A percentile compares a stretch with the other conserved stretches of the same genome.
Evolutionary conservation across 345 rosid genomes (phyloP).

Genomic region (Boechera stricta): DNA sequence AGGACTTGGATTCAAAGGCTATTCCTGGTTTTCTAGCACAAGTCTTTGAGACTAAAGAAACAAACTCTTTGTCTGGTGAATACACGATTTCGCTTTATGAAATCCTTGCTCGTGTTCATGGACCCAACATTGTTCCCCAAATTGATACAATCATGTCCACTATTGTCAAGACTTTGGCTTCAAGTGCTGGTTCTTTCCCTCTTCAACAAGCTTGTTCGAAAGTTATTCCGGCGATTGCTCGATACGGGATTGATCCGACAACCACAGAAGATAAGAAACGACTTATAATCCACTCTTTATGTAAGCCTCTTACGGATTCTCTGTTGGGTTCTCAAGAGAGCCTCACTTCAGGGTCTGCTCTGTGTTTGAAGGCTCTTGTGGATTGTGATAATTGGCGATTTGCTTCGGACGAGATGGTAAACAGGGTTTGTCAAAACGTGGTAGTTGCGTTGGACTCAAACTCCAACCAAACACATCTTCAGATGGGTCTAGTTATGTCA

Average conservation of each 20-base stretch:
- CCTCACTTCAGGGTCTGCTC: slow-evolving; percentile 85
- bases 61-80: slow-evolving; percentile 79
- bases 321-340: slow-evolving; percentile 81
- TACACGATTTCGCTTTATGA: slow-evolving; percentile 94
- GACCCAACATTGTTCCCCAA: slow-evolving; percentile 89
- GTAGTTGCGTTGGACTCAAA: slow-evolving; percentile 86
- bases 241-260: slow-evolving; percentile 84
- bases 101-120: slow-evolving; percentile 95
- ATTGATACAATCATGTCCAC: slow-evolving; percentile 87
- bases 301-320: slow-evolving; percentile 83
- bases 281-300: slow-evolving; percentile 76
- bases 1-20: slow-evolving; percentile 85
- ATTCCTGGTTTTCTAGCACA: slow-evolving; percentile 88
- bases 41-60: slow-evolving; percentile 95
- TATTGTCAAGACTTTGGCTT: slow-evolving; percentile 79
- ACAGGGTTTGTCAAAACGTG: slow-evolving; percentile 84
- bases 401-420: slow-evolving; percentile 92
- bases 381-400: slow-evolving; percentile 90
- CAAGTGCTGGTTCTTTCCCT: slow-evolving; percentile 92
- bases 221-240: slow-evolving; percentile 90
- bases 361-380: slow-evolving; percentile 87
- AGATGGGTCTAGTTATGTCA: slow-evolving; percentile 79
- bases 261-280: slow-evolving; percentile 74
- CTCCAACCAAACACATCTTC: slow-evolving; percentile 73
- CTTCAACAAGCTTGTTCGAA: slow-evolving; percentile 98